Percentiles rank a stretch among this genome's conserved stretches.
Evolutionary conservation across 2,329 filamentous ascomycete genomes (phyloP).

Genomic region (Beauveria pseudobassiana): DNA sequence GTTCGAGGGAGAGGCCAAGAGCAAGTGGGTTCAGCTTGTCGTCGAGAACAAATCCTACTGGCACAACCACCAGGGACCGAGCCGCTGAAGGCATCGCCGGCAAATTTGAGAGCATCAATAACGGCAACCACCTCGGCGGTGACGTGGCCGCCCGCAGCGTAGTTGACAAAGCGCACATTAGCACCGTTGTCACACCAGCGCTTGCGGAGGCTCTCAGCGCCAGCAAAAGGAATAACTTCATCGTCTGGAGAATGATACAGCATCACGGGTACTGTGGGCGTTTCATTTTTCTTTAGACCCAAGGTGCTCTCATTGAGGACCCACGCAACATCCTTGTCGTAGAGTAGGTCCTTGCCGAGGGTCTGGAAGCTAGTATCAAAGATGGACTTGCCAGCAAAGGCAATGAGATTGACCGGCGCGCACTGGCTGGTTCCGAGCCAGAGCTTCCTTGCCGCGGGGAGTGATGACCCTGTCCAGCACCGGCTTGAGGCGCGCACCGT

Average conservation of each 20-base stretch:
- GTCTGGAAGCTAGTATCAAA: conserved; percentile 7
- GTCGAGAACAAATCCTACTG: neutral
- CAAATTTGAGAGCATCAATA: neutral
- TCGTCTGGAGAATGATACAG: conserved; percentile 10
- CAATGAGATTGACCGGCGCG: neutral
- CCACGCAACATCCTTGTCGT: neutral
- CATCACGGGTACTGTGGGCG: conserved; percentile 9
- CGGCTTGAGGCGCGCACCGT: conserved; percentile 1
- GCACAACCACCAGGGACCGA: neutral
- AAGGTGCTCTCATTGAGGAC: neutral
- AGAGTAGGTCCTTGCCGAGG: conserved; percentile 3
- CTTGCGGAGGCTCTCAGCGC: neutral
- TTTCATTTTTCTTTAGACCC: conserved; percentile 7
- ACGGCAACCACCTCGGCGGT: conserved; percentile 6
- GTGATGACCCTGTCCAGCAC: conserved; percentile 2
- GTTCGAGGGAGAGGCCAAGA: conserved; percentile 8
- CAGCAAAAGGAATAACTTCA: conserved; percentile 10
- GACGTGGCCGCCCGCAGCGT: conserved; percentile 2
- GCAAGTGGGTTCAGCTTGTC: conserved; percentile 7
- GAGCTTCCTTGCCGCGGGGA: neutral
- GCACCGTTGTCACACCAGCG: conserved; percentile 11
- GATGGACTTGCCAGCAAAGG: conserved; percentile 6
- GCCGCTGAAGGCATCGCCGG: conserved; percentile 9
- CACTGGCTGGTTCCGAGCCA: conserved; percentile 7
- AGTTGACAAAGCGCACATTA: conserved; percentile 6